Conservation (phyloP, 1,139 yeast genomes). For the Chernovozyma sophiae-reginae region DNA sequence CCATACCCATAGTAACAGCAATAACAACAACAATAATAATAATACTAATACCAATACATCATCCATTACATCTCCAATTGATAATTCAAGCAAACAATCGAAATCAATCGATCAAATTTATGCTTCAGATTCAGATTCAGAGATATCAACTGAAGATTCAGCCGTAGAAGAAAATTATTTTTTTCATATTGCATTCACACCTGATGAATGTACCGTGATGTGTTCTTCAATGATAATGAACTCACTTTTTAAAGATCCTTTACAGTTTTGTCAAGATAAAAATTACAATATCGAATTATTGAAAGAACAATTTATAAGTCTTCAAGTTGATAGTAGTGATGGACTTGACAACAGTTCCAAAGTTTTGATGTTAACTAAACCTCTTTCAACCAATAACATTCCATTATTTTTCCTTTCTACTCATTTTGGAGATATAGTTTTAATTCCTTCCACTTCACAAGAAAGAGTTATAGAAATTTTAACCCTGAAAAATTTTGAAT, state of each 20-base stretch:
- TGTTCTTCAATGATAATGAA: slow-evolving; percentile 38
- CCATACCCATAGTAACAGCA: slow-evolving; percentile 16
- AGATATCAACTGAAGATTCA: slow-evolving; percentile 19
- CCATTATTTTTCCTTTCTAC: slow-evolving; percentile 62
- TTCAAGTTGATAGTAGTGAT: slow-evolving; percentile 64
- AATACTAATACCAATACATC: slow-evolving; percentile 5
- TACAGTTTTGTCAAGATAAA: slow-evolving; percentile 24
- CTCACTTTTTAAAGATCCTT: slow-evolving; percentile 33
- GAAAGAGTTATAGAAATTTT: slow-evolving; percentile 44
- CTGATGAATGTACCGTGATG: slow-evolving; percentile 53
- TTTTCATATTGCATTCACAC: slow-evolving; percentile 55
- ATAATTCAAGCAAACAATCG: slow-evolving; percentile 2
- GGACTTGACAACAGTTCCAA: slow-evolving; percentile 48
- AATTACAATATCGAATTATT: slow-evolving; percentile 37
- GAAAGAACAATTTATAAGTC: slow-evolving; percentile 44
- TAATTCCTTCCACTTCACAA: slow-evolving; percentile 47
- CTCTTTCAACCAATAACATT: slow-evolving; percentile 54
- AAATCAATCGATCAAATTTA: slow-evolving; percentile 4
- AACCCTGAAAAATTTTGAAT: slow-evolving; percentile 39
- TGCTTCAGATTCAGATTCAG: slow-evolving; percentile 12
- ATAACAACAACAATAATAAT: slow-evolving; percentile 13
- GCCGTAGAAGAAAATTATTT: slow-evolving; percentile 30
- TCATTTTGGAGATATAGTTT: slow-evolving; percentile 64
- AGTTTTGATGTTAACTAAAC: slow-evolving; percentile 56
- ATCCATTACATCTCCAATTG: slow-evolving; percentile 8